Evolutionary conservation across 2,329 filamentous ascomycete species (phyloP).

Genomic region (Sclerotinia minor): DNA sequence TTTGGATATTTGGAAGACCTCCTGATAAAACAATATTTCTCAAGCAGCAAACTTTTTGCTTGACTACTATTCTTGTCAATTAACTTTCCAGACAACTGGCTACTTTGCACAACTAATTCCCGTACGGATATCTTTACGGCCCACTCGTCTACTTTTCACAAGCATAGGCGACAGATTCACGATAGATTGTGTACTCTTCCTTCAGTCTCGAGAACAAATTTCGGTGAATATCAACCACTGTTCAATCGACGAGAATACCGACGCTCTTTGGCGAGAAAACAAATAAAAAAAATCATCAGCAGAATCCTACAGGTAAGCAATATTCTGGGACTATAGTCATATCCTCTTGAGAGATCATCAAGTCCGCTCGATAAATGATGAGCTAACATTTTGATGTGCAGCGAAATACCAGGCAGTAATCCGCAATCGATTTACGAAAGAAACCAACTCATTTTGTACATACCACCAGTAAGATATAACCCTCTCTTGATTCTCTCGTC

Average conservation of each 20-base stretch:
- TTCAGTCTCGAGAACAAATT: neutral
- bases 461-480: neutral
- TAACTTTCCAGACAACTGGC: neutral
- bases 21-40: neutral
- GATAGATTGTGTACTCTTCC: too few relatives aligned
- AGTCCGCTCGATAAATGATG: neutral
- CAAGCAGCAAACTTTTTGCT: neutral
- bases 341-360: neutral
- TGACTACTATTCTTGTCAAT: neutral
- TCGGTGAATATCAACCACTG: neutral
- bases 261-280: neutral
- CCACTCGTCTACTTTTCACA: neutral
- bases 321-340: neutral
- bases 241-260: neutral
- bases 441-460: too few relatives aligned
- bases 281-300: too few relatives aligned
- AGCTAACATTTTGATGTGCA: constrained; percentile 1
- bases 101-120: neutral
- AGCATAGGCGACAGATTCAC: neutral
- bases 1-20: neutral
- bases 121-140: neutral
- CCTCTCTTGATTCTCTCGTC: neutral
- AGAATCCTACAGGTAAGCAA: neutral
- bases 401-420: neutral
- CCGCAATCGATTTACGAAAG: too few relatives aligned